Evolutionary conservation across 2,329 filamentous ascomycete species (phyloP).

Genomic region (Beauveria asiatica): DNA sequence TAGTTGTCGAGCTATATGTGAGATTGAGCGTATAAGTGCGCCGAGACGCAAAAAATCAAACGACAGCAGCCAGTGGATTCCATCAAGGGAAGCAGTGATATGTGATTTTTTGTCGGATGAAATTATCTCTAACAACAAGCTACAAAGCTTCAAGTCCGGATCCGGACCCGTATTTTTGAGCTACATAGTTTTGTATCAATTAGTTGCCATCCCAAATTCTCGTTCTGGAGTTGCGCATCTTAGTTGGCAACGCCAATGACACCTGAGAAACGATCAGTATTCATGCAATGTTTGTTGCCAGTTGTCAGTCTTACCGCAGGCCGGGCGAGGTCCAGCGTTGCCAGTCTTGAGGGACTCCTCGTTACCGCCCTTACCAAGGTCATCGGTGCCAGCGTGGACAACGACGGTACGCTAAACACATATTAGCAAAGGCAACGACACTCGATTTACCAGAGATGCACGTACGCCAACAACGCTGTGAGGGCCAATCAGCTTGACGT

Average conservation of each 20-base stretch:
- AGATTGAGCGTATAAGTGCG: neutral
- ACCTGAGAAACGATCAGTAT: slow-evolving; percentile 36
- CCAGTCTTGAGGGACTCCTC: slow-evolving; percentile 98
- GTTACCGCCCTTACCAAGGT: slow-evolving; percentile 85
- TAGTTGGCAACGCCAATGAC: slow-evolving; percentile 84
- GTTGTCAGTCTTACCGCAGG: slow-evolving; percentile 63
- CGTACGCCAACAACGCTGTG: slow-evolving; percentile 88
- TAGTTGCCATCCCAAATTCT: neutral
- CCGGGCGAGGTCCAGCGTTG: slow-evolving; percentile 86
- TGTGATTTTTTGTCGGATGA: neutral
- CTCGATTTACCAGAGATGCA: slow-evolving; percentile 9
- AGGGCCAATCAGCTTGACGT: slow-evolving; percentile 92
- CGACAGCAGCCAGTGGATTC: neutral
- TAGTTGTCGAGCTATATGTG: neutral
- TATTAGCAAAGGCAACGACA: neutral
- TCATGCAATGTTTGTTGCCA: neutral
- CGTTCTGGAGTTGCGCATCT: neutral
- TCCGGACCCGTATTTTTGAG: neutral
- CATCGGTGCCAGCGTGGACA: slow-evolving; percentile 89
- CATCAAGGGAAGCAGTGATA: neutral
- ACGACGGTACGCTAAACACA: slow-evolving; percentile 74
- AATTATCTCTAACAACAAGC: neutral
- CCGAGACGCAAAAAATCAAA: neutral
- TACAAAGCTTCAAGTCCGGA: neutral
- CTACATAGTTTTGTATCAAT: neutral